Evolutionary conservation across 2,329 filamentous ascomycete species (phyloP), one percentile per base, ranked within the genome.

Genomic region (Ambrosiella cleistominuta): DNA sequence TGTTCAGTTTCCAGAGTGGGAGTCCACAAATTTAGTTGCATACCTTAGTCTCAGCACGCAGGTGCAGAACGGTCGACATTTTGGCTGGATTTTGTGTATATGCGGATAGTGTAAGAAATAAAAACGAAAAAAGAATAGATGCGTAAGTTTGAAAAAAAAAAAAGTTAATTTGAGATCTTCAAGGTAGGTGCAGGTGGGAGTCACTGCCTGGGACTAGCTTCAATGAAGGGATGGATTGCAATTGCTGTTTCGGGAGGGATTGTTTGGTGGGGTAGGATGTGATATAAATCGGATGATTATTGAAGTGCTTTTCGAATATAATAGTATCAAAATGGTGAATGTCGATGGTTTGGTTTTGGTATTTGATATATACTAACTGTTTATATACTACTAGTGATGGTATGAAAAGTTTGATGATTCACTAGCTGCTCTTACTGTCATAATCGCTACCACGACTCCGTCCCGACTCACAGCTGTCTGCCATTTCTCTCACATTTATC

Each of bases 41-140:
- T 50, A 61, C 59, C 59, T 79, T 79, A 62, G 74, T 75, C 67
- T 79, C 76, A 61, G 76, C 72, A 61, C 76, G 74, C 57, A 79
- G 69, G 67, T 75, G 78, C 63, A 77, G 58, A 49, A 62, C 57
- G 13, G 61, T 60, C 38, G 63, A 62, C 64, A 65, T 65, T 51
- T 40, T 61, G 62, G 37, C 11, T 54, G 38, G 38, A 38, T 19
- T 51, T n/a, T 35, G 17, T 11, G 6, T n/a, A 35, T 35, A 27
- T 49, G 45, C 6, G n/a, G 7, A 17, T 15, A 17, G n/a, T 15
- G n/a, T 13, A 47, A 53, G 8, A 27, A 58, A 57, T 47, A 45
- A 42, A 51, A 52, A 57, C 19, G 40, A 36, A 51, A 58, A 60
- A 45, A 44, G 38, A 59, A 52, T 35, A 59, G 11, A 9, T n/a